Base-by-base conservation (phyloP, 1,139 yeast species). In the Diutina pseudorugosa region DNA sequence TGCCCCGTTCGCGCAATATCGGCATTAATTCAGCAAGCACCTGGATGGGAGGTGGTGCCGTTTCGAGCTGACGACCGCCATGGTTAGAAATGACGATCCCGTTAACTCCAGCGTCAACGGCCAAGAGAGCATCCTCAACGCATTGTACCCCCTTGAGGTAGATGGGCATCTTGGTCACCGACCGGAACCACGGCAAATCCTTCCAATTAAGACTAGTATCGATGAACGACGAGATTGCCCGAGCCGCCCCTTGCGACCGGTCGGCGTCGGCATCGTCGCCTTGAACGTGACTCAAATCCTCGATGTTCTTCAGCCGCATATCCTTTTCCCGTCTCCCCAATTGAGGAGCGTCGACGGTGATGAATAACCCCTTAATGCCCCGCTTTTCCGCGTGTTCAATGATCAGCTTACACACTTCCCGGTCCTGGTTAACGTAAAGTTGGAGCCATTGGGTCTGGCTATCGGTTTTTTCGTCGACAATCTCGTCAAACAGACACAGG, bases 301-400 rank as follows among this genome's bases (percentile, higher is more conserved):
- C 71, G 50, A 71, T 59, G 45, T 68, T 59, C 57, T 70, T 72
- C 54, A 70, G 67, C 52, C 80, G 63, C 79, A 69, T 65, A 59
- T 83, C 88, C 57, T 80, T 76, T 65, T 91, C 97, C 60, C 98
- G 80, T 59, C 95, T 80, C n/a, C 98, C 98, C 54, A 90, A 75
- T 58, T 88, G 89, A 3, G 97, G 97, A 0, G 97, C 96, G 70
- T 91, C 98, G 3, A 90, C 97, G 0, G 96, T 89, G 53, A 89
- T 80, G 64, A 87, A 87, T 21, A 89, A 71, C 0, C 91, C 96
- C 61, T 83, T 83, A 61, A 85, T 73, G 0, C 96, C 95, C 51
- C 89, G 69, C 50, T 69, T 62, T 65, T 85, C 95, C 1, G 94
- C 95, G 59, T 84, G 85, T 58, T 75, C 73, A 27, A 88, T 81